Percentiles rank a stretch among this genome's conserved stretches.
phyloP scores from a whole-genome alignment of 345 rosid species.

The Barbarea vulgaris region DNA sequence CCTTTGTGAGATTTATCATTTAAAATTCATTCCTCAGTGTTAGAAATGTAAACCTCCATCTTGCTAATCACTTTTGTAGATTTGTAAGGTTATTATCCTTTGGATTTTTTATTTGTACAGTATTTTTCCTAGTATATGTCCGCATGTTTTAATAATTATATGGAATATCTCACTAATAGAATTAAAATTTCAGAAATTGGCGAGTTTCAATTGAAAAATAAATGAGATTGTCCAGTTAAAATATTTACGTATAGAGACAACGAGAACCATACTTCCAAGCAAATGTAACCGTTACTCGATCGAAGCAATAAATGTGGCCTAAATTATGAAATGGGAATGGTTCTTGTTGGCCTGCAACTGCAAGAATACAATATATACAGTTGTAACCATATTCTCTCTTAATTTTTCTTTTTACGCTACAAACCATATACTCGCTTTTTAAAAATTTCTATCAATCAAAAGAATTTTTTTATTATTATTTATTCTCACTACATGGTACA shows the following conservation, averaged over 20 bases:
- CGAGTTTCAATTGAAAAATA: background rate
- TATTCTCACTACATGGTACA: too few relatives aligned
- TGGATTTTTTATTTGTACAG: background rate
- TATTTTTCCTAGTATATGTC: background rate
- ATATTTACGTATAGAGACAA: background rate
- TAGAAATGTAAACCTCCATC: background rate
- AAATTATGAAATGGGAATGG: background rate
- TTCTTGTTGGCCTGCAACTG: slow-evolving; percentile 11
- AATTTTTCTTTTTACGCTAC: too few relatives aligned
- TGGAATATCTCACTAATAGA: background rate
- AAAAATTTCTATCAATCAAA: too few relatives aligned
- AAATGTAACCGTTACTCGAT: slow-evolving; percentile 26
- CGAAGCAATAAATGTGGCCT: slow-evolving; percentile 12
- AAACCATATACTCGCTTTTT: too few relatives aligned
- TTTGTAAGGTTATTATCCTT: slow-evolving; percentile 8
- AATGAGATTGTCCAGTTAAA: background rate
- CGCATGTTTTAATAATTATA: background rate
- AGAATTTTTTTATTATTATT: too few relatives aligned
- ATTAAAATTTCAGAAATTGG: background rate
- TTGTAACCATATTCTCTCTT: background rate
- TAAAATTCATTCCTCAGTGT: background rate
- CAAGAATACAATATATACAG: background rate
- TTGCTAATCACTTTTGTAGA: background rate
- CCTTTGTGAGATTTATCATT: background rate
- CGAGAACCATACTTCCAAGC: slow-evolving; percentile 30